Conservation (phyloP, 768 basidiomycete species). For the Xerocomus potaroensis region DNA sequence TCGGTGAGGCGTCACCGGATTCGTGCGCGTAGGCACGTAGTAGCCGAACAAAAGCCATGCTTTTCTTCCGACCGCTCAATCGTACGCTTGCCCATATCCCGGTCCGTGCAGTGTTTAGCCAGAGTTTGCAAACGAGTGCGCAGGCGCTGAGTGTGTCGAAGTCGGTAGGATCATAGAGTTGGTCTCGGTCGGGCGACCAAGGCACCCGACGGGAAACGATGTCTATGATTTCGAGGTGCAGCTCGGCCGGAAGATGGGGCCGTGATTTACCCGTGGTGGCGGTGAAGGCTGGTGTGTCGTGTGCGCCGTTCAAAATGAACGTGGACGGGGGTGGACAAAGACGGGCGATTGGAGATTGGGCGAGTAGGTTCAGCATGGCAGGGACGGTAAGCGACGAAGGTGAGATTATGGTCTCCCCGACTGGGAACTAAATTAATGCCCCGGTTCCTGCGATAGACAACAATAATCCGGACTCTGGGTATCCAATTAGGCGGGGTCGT, state of each 20-base stretch:
- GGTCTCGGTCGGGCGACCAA: constrained; percentile 3
- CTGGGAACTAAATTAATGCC: neutral
- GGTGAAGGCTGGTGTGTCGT: neutral
- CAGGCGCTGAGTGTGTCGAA: constrained; percentile 21
- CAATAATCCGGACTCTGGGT: neutral
- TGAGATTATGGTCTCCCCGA: constrained; percentile 8
- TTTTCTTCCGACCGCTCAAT: constrained; percentile 15
- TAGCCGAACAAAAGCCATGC: constrained; percentile 19
- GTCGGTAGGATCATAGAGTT: constrained; percentile 15
- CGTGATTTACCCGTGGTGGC: constrained; percentile 6
- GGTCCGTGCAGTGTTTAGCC: constrained; percentile 23
- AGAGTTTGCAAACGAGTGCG: constrained; percentile 30
- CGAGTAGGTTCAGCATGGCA: constrained; percentile 13
- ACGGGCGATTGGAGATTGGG: constrained; percentile 3
- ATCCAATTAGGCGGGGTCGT: constrained; percentile 1
- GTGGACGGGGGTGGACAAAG: constrained; percentile 7
- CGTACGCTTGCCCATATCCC: constrained; percentile 23
- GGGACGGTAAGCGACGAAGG: constrained; percentile 1
- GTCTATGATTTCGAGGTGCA: constrained; percentile 30
- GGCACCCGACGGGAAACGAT: constrained; percentile 17
- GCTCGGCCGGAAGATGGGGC: constrained; percentile 24
- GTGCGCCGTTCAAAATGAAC: neutral
- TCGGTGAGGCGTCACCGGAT: constrained; percentile 24
- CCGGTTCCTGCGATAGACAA: constrained; percentile 3
- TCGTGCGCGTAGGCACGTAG: constrained; percentile 15